Base-by-base conservation (phyloP, 176 grass and related monocot genomes). In the Musa itinerans region DNA sequence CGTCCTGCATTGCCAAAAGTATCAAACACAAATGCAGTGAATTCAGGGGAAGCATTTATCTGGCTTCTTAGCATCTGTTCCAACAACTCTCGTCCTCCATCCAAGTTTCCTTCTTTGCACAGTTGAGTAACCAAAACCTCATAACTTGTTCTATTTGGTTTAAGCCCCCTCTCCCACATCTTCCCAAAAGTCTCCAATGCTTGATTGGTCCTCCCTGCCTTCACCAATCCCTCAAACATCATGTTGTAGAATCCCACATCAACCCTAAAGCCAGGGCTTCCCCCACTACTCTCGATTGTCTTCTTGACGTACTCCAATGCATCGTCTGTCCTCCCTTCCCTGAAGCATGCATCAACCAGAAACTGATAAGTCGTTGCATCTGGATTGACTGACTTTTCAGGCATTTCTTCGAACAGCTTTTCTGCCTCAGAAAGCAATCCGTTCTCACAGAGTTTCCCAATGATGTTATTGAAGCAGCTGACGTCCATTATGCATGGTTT, bases 81-180 rank as follows among this genome's bases (percentile, higher is more conserved):
- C 14, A 74, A 19, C 53, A 55, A 74, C 22, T 74, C 53, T 19
- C 23, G 21, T 19, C 13, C 72, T 74, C 16, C 11, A 53, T 74
- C 52, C 53, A 74, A 11, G 27, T 74, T 74, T 57, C 72, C 72
- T 19, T 29, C 72, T 23, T 74, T 59, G 20, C 52, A 74, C 24
- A 74, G 54, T 57, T 13, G 54, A 27, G 14, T 74, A 55, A 74
- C 72, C 24, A 74, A 74, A 34, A 74, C 58, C 54, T 74, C 72
- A 48, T 74, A 74, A 74, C 54, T 74, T 57, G 5, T 22, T 52
- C 13, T 23, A 34, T 74, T 56, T 56, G 54, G 72, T 57, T 3
- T 43, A 29, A 43, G 21, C 0, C 22, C 52, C 19, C 15, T 59
- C 54, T 74, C 53, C 54, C 24, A 2, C 54, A 74, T 57, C 52